Conservation (phyloP, 768 basidiomycete genomes). For the Ramaria sp. region DNA sequence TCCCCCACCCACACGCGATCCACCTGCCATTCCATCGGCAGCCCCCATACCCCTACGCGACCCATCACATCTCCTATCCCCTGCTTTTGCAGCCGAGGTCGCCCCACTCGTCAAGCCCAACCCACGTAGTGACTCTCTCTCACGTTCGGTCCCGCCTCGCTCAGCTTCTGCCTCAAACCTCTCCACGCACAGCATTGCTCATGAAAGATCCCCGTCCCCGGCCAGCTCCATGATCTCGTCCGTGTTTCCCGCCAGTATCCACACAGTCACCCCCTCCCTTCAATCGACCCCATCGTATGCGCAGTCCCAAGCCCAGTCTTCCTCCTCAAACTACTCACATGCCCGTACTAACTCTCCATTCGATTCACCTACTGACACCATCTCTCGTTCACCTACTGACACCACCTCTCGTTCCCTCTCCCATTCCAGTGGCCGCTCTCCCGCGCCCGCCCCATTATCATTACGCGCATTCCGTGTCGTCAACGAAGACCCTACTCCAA, state of each 20-base stretch:
- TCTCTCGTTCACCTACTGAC: not conserved
- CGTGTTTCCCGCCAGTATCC: not conserved
- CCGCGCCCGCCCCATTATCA: not conserved
- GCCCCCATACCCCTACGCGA: too few relatives aligned
- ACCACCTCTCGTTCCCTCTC: not conserved
- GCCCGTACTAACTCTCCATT: too few relatives aligned
- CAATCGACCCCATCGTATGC: not conserved
- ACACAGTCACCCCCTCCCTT: not conserved
- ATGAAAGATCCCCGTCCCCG: constrained; percentile 25
- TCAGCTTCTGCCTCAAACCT: constrained; percentile 13
- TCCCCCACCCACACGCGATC: too few relatives aligned
- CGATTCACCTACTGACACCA: too few relatives aligned
- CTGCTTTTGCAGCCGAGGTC: too few relatives aligned
- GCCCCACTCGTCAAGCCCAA: constrained; percentile 12
- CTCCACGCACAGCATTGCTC: constrained; percentile 16
- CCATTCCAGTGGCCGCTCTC: not conserved
- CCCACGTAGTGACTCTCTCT: constrained; percentile 8
- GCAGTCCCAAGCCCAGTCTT: not conserved
- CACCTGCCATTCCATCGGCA: too few relatives aligned
- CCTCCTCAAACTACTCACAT: too few relatives aligned
- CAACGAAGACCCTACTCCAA: not conserved
- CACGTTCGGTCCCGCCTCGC: not conserved
- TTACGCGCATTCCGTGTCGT: not conserved
- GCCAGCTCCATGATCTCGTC: not conserved
- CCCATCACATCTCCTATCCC: too few relatives aligned